A percentile compares a stretch with the other conserved stretches of the same genome.
These are phyloP conservation scores for Aureobasidium zeae DNA, from an alignment of 2,329 filamentous ascomycete species.

Conservation along the genomic window DNA sequence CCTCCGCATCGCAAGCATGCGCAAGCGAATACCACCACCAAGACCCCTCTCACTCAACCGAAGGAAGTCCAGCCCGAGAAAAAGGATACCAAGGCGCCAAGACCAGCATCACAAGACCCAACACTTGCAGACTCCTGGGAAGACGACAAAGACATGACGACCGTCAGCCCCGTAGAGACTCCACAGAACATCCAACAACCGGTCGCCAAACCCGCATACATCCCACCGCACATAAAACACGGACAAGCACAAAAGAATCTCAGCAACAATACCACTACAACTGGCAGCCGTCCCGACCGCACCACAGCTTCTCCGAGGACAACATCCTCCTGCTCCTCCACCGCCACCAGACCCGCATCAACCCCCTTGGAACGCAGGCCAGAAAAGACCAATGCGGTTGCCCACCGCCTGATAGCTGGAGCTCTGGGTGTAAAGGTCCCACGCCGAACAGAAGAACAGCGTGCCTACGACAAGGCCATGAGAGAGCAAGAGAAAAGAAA, in stretches of 20 bases:
- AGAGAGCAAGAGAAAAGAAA: slow-evolving; percentile 76
- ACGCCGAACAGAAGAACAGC: slow-evolving; percentile 78
- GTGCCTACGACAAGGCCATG: slow-evolving; percentile 71
- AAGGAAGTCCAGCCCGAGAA: background rate
- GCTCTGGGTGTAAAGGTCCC: slow-evolving; percentile 74
- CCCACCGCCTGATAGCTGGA: slow-evolving; percentile 78
- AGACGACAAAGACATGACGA: slow-evolving; percentile 46
- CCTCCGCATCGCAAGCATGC: slow-evolving; percentile 6
- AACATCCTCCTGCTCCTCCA: slow-evolving; percentile 43
- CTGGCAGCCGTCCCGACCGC: slow-evolving; percentile 16
- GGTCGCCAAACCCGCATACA: slow-evolving; percentile 59
- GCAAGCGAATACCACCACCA: background rate
- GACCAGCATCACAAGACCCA: slow-evolving; percentile 23
- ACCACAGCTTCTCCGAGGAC: slow-evolving; percentile 46
- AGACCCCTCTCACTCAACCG: background rate
- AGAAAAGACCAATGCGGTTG: slow-evolving; percentile 90
- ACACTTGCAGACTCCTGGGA: slow-evolving; percentile 65
- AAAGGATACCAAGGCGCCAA: background rate
- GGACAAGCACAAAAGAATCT: slow-evolving; percentile 19
- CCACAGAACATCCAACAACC: slow-evolving; percentile 31
- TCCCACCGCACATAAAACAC: slow-evolving; percentile 35
- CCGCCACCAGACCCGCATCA: slow-evolving; percentile 27
- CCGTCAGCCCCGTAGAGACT: slow-evolving; percentile 26
- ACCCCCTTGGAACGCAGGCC: slow-evolving; percentile 43
- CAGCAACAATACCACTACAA: slow-evolving; percentile 42